Base-by-base conservation (phyloP, 306 rosid species). In the Benincasa hispida region DNA sequence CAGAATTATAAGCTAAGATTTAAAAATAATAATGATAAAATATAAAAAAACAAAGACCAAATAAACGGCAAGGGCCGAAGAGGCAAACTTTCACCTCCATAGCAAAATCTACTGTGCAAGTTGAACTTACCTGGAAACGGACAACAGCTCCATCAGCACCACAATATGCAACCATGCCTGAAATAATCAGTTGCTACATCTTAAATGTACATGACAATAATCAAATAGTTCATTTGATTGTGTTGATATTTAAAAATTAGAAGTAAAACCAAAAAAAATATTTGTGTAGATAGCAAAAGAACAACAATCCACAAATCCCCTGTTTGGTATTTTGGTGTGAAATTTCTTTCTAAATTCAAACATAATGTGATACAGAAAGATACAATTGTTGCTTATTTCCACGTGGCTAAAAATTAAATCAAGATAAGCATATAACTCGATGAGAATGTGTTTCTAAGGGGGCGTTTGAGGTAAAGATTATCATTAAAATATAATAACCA, bases 121-220 rank as follows among this genome's bases (percentile, higher is more conserved):
- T 51, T 76, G 65, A 65, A 81, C 66, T 81, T 79, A 91, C 98
- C 91, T 91, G 97, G 79, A 82, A 94, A 77, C 91, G 95, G 68
- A 87, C 12, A 76, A 84, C 93, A 79, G 83, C 59, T 79, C 98
- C 98, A 76, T 94, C 96, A 25, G 88, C 92, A 82, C 94, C 47
- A 42, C 97, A 91, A 76, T 87, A 94, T 74, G 98, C 97, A 81
- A 72, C 95, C 92, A 91, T 87, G 81, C 98, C 98, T 93, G 69
- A 65, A 88, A 81, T 60, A 50, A 42, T 21, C 68, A 75, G 22
- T 18, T 72, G 59, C 39, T 72, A 17, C 18, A 57, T 51, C 27
- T 28, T 50, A 32, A 72, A 34, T 34, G 66, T 77, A 35, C 51
- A 69, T 45, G 25, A 45, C 5, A 12, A 13, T 15, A 17, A 21